Evolutionary conservation across 164 flowering plant genomes (phyloP).

Genomic region (Platanus orientalis): DNA sequence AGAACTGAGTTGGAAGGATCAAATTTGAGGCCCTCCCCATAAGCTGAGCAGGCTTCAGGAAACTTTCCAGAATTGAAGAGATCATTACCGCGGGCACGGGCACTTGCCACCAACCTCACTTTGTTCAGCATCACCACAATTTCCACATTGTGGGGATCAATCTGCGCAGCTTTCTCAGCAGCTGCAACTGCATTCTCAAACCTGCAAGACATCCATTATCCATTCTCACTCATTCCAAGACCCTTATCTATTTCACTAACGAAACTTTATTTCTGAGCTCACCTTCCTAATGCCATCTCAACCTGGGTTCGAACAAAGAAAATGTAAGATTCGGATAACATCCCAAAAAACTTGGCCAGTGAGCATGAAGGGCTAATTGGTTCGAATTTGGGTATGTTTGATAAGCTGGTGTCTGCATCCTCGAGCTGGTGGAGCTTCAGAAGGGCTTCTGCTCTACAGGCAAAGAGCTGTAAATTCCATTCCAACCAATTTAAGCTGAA

Average conservation of each 20-base stretch:
- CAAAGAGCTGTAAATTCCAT: conserved; percentile 56
- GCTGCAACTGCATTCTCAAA: conserved; percentile 74
- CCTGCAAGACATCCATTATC: conserved; percentile 67
- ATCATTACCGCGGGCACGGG: conserved; percentile 85
- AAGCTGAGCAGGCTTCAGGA: conserved; percentile 76
- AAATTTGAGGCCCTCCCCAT: conserved; percentile 75
- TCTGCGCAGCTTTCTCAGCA: conserved; percentile 63
- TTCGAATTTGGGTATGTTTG: conserved; percentile 40
- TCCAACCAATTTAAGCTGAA: conserved; percentile 14
- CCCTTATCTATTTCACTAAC: conserved; percentile 9
- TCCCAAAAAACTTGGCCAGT: conserved; percentile 48
- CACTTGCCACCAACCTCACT: conserved; percentile 58
- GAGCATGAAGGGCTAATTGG: conserved; percentile 30
- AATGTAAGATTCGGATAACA: conserved; percentile 53
- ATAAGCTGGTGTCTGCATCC: conserved; percentile 49
- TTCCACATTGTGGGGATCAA: conserved; percentile 61
- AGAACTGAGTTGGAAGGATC: conserved; percentile 76
- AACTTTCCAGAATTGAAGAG: conserved; percentile 74
- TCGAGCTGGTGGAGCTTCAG: conserved; percentile 74
- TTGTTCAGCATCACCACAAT: conserved; percentile 45
- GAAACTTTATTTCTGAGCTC: conserved; percentile 29
- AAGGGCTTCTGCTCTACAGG: conserved; percentile 77
- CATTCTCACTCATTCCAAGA: conserved; percentile 30
- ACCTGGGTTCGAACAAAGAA: conserved; percentile 50
- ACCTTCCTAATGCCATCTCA: conserved; percentile 85